phyloP scores from a whole-genome alignment of 768 basidiomycete species.

The Hortiboletus campestris region DNA sequence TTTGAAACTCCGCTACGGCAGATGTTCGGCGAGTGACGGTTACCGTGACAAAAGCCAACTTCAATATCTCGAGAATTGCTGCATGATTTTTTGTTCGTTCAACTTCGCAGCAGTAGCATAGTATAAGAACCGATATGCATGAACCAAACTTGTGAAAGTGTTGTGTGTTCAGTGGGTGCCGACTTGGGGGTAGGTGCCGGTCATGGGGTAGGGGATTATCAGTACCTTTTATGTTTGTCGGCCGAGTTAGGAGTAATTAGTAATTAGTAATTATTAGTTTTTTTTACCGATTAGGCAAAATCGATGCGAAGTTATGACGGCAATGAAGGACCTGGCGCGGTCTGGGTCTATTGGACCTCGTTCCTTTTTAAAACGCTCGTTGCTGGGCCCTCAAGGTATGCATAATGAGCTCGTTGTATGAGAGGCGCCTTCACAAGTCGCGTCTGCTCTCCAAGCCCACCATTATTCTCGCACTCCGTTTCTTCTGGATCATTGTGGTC shows the following conservation, averaged over 20 bases:
- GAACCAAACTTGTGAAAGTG: too few species aligned
- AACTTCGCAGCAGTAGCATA: too few species aligned
- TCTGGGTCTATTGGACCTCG: background rate
- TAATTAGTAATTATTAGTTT: background rate
- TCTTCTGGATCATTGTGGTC: conserved; percentile 54
- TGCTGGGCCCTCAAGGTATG: conserved; percentile 17
- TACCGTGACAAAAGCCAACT: background rate
- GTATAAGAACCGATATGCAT: too few species aligned
- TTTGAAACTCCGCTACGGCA: background rate
- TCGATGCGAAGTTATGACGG: conserved; percentile 3
- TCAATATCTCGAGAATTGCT: background rate
- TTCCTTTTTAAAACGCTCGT: background rate
- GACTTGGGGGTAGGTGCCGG: too few species aligned
- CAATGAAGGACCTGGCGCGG: background rate
- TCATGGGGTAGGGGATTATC: too few species aligned
- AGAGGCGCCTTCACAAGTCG: conserved; percentile 27
- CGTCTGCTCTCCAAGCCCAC: conserved; percentile 30
- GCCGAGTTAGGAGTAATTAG: too few species aligned
- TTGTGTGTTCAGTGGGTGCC: too few species aligned
- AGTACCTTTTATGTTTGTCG: too few species aligned
- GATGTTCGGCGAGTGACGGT: background rate
- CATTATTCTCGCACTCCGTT: conserved; percentile 43
- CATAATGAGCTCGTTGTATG: conserved; percentile 28
- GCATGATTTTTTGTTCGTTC: background rate
- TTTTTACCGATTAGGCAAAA: conserved; percentile 12